A percentile compares a stretch with the other conserved stretches of the same genome.
Conservation (phyloP, 805 yeast species). For the Blastobotrys terrestris region DNA sequence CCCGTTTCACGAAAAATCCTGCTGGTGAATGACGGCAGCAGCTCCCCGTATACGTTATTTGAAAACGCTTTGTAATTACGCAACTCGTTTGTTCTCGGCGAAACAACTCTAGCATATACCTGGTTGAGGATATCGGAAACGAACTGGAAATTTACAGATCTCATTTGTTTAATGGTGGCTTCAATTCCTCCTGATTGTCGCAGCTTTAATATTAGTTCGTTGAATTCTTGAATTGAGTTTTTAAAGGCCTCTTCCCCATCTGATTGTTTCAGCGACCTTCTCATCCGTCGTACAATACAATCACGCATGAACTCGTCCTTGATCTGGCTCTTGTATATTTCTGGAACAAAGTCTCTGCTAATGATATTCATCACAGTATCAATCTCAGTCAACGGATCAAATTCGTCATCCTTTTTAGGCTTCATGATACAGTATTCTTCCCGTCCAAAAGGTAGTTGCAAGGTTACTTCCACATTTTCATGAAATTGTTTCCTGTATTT, state of each 20-base stretch:
- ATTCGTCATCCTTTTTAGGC: constrained; percentile 34
- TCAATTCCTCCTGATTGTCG: constrained; percentile 31
- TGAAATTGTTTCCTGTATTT: neutral
- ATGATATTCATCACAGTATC: constrained; percentile 44
- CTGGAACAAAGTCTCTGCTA: constrained; percentile 38
- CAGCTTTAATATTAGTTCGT: constrained; percentile 34
- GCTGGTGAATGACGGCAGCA: constrained; percentile 70
- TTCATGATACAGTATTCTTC: constrained; percentile 16
- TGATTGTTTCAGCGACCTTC: constrained; percentile 16
- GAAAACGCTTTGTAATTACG: constrained; percentile 79
- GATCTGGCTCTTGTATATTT: constrained; percentile 27
- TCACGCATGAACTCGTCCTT: constrained; percentile 26
- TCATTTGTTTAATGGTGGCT: constrained; percentile 26
- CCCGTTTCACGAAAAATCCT: constrained; percentile 57
- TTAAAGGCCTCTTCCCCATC: constrained; percentile 22
- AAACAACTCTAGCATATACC: constrained; percentile 69
- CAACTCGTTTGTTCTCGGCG: constrained; percentile 61
- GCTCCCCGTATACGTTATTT: constrained; percentile 85
- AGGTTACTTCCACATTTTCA: constrained; percentile 1
- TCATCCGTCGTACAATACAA: constrained; percentile 28
- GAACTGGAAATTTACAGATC: constrained; percentile 24
- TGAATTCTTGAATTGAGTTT: constrained; percentile 38
- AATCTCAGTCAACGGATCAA: constrained; percentile 60
- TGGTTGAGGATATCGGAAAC: constrained; percentile 67
- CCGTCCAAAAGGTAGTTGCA: constrained; percentile 17